Evolutionary conservation across 345 rosid genomes (phyloP).

Genomic region (Pistacia atlantica): DNA sequence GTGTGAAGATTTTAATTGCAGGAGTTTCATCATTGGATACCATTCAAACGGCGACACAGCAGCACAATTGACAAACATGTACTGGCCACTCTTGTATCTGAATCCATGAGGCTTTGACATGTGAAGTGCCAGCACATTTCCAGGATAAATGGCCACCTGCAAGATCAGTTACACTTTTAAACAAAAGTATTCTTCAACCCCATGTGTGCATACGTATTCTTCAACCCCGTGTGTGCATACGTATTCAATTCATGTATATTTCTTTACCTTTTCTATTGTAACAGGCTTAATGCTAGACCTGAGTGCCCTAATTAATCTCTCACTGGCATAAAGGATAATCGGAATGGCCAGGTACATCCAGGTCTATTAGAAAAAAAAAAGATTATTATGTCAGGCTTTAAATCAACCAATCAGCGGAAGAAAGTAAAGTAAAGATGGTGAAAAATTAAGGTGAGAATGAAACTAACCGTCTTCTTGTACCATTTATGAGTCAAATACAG

Average conservation of each 20-base stretch:
- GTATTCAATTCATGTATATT: background rate
- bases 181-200: background rate
- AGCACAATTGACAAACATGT: conserved; percentile 81
- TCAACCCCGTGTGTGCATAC: background rate
- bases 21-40: conserved; percentile 23
- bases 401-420: background rate
- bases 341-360: conserved; percentile 87
- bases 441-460: background rate
- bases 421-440: background rate
- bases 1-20: background rate
- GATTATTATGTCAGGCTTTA: background rate
- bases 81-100: conserved; percentile 82
- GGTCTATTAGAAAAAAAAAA: conserved; percentile 35
- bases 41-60: conserved; percentile 90
- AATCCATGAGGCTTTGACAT: conserved; percentile 81
- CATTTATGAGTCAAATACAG: conserved; percentile 60
- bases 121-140: conserved; percentile 74
- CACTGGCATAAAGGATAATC: conserved; percentile 51
- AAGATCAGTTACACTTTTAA: background rate
- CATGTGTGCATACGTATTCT: background rate
- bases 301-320: conserved; percentile 65
- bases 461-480: conserved; percentile 68
- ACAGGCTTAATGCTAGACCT: conserved; percentile 75
- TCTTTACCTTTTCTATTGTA: conserved; percentile 53
- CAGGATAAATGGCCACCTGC: conserved; percentile 75